phyloP scores from a whole-genome alignment of 2,329 filamentous ascomycete genomes.

The Monilinia vaccinii-corymbosi region DNA sequence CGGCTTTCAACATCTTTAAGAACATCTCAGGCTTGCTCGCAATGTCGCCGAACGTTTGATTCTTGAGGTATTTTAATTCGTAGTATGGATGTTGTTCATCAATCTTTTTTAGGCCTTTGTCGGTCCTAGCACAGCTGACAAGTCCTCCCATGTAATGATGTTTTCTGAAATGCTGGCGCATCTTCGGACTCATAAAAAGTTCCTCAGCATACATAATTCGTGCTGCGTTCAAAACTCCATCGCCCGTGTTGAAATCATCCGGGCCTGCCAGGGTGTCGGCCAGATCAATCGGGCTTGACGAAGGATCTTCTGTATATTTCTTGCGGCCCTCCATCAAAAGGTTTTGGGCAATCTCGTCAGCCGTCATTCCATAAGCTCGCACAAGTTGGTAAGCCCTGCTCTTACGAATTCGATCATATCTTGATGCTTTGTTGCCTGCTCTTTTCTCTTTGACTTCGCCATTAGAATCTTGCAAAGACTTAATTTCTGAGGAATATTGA shows the following conservation, averaged over 20 bases:
- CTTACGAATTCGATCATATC: constrained; percentile 77
- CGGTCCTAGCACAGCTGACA: constrained; percentile 81
- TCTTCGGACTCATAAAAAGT: constrained; percentile 74
- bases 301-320: constrained; percentile 75
- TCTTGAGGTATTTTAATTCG: constrained; percentile 92
- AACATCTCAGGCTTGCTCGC: constrained; percentile 81
- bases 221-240: constrained; percentile 67
- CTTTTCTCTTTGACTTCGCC: constrained; percentile 55
- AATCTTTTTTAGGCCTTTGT: constrained; percentile 88
- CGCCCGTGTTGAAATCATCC: constrained; percentile 64
- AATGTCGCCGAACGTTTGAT: constrained; percentile 76
- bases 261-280: constrained; percentile 69
- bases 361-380: constrained; percentile 79
- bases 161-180: constrained; percentile 78
- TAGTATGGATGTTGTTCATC: constrained; percentile 95
- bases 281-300: constrained; percentile 72
- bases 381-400: constrained; percentile 76
- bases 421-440: constrained; percentile 69
- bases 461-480: constrained; percentile 62
- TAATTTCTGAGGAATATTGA: constrained; percentile 74
- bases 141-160: constrained; percentile 76
- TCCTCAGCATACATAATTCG: constrained; percentile 89
- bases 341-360: constrained; percentile 83
- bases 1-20: constrained; percentile 93
- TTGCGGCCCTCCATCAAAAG: constrained; percentile 69